Evolutionary conservation across 73 alveolate species (phyloP).

Genomic region (Paraurostyla sp.): DNA sequence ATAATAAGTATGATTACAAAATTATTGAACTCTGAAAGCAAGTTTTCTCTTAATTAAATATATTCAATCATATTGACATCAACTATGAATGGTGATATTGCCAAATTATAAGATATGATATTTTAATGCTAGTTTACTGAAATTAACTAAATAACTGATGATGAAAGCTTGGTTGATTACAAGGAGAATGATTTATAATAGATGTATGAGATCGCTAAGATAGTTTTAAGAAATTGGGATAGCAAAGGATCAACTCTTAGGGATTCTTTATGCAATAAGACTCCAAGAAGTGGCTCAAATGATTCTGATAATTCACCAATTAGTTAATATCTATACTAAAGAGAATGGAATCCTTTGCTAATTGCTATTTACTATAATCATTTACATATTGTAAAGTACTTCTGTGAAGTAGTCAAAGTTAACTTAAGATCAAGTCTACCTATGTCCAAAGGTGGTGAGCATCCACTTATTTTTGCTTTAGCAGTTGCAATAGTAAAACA

Average conservation of each 20-base stretch:
- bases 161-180: background rate
- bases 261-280: background rate
- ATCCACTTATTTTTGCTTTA: slow-evolving; percentile 5
- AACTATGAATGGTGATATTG: slow-evolving; percentile 14
- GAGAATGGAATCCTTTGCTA: slow-evolving; percentile 47
- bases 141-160: slow-evolving; percentile 42
- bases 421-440: slow-evolving; percentile 23
- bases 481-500: slow-evolving; percentile 28
- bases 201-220: slow-evolving; percentile 4
- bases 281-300: background rate
- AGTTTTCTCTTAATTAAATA: background rate
- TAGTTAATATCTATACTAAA: background rate
- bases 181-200: background rate
- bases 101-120: background rate
- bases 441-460: slow-evolving; percentile 54
- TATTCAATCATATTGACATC: slow-evolving; percentile 3
- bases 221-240: slow-evolving; percentile 22
- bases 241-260: slow-evolving; percentile 10
- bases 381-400: slow-evolving; percentile 47
- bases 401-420: slow-evolving; percentile 36
- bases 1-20: background rate
- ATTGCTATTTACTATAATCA: slow-evolving; percentile 17
- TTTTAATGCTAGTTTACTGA: slow-evolving; percentile 9
- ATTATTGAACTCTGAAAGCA: slow-evolving; percentile 18
- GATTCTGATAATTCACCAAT: background rate